Percentiles rank a stretch among this genome's conserved stretches.
Evolutionary conservation across 2,329 filamentous ascomycete genomes (phyloP).

Genomic region (Apiospora saccharicola): DNA sequence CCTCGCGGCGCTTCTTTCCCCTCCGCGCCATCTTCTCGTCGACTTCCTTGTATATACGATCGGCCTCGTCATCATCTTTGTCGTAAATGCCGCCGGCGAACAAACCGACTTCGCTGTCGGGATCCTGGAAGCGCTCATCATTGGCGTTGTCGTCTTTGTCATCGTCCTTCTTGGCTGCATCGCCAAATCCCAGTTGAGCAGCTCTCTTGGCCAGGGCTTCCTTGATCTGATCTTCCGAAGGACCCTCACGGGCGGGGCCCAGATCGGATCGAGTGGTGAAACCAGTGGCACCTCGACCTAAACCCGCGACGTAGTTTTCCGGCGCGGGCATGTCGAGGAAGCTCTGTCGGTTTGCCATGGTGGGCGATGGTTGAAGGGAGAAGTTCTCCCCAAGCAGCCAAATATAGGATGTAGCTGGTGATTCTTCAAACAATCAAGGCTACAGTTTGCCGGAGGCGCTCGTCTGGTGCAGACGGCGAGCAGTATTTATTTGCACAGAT

Average conservation of each 20-base stretch:
- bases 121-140: slow-evolving; percentile 88
- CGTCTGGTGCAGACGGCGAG: neutral
- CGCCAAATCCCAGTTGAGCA: slow-evolving; percentile 76
- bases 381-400: neutral
- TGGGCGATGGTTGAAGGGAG: slow-evolving; percentile 32
- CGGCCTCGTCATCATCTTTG: slow-evolving; percentile 96
- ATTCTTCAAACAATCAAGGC: neutral
- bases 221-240: slow-evolving; percentile 97
- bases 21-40: slow-evolving; percentile 97
- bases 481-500: neutral
- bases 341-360: slow-evolving; percentile 74
- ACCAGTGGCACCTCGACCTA: slow-evolving; percentile 95
- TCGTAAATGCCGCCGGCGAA: slow-evolving; percentile 97
- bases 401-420: neutral
- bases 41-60: slow-evolving; percentile 93
- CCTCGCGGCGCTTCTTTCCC: slow-evolving; percentile 88
- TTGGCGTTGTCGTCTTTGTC: slow-evolving; percentile 74
- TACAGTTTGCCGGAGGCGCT: neutral
- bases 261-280: slow-evolving; percentile 98
- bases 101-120: slow-evolving; percentile 94
- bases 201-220: slow-evolving; percentile 95
- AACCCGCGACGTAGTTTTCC: slow-evolving; percentile 92
- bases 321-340: slow-evolving; percentile 88
- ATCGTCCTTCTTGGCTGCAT: slow-evolving; percentile 70
- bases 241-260: slow-evolving; percentile 92